Evolutionary conservation across 2,329 filamentous ascomycete species (phyloP).

Genomic region (Epichloe gansuensis): DNA sequence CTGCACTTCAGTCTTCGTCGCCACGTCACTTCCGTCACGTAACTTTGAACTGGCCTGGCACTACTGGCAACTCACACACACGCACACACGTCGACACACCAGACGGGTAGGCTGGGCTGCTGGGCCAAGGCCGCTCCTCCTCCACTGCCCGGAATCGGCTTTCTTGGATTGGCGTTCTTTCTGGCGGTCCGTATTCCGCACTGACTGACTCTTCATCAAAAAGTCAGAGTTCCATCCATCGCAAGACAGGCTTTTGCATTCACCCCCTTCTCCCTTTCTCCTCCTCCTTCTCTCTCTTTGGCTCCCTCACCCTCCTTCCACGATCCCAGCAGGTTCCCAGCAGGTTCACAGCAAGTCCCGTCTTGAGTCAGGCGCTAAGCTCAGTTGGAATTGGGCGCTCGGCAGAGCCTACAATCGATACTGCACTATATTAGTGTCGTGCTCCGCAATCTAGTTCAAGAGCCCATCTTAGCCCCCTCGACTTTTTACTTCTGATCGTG

Average conservation of each 20-base stretch:
- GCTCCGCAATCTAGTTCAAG: conserved; percentile 25
- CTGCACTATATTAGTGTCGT: conserved; percentile 29
- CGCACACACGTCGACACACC: not conserved
- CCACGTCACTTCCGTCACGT: not conserved
- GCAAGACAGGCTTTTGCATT: not conserved
- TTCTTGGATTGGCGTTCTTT: not conserved
- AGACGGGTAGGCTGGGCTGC: not conserved
- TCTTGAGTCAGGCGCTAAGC: conserved; percentile 23
- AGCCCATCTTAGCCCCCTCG: conserved; percentile 13
- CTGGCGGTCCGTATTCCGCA: conserved; percentile 1
- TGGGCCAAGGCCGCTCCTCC: not conserved
- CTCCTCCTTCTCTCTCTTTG: no score
- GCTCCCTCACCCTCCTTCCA: not conserved
- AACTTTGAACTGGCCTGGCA: not conserved
- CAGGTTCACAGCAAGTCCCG: conserved; percentile 7
- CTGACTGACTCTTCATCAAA: conserved; percentile 3
- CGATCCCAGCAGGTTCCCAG: conserved; percentile 1
- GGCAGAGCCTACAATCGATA: conserved; percentile 20
- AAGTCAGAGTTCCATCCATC: conserved; percentile 4
- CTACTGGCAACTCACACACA: not conserved
- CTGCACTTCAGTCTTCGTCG: not conserved
- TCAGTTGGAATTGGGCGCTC: conserved; percentile 22
- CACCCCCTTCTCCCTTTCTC: not conserved
- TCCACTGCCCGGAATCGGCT: conserved; percentile 2
- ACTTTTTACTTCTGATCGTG: conserved; percentile 14